phyloP scores from a whole-genome alignment of 331 rosid genomes.

The Pyracantha coccinea region DNA sequence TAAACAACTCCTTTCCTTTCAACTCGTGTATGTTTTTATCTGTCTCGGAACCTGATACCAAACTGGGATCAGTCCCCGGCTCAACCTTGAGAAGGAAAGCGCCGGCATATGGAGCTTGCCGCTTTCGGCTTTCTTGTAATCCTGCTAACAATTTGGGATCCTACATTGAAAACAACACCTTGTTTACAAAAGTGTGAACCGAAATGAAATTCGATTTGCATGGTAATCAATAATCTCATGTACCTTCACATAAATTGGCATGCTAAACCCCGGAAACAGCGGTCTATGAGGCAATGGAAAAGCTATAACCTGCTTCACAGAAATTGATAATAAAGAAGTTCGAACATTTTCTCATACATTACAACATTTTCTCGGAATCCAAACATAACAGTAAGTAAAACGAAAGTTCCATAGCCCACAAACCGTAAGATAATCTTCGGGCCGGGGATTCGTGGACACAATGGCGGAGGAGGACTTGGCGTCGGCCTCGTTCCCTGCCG shows the following conservation, averaged over 20 bases:
- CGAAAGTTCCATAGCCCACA: constrained; percentile 14
- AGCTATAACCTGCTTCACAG: constrained; percentile 74
- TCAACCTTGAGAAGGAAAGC: constrained; percentile 93
- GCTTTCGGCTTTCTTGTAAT: constrained; percentile 74
- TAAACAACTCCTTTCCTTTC: constrained; percentile 71
- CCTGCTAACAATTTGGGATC: constrained; percentile 86
- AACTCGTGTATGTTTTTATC: constrained; percentile 60
- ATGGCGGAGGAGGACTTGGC: constrained; percentile 61
- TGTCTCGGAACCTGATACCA: constrained; percentile 57
- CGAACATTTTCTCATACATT: background rate
- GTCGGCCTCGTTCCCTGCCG: constrained; percentile 29
- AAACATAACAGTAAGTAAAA: background rate
- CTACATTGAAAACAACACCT: constrained; percentile 32
- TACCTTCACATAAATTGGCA: constrained; percentile 97
- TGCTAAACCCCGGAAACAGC: constrained; percentile 92
- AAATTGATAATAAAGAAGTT: background rate
- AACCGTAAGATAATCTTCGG: constrained; percentile 86
- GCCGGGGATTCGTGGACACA: constrained; percentile 66
- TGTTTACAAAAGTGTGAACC: background rate
- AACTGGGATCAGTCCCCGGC: constrained; percentile 58
- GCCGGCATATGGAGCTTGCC: constrained; percentile 97
- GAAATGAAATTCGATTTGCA: background rate
- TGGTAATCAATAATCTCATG: background rate
- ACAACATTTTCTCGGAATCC: background rate
- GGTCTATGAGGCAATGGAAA: constrained; percentile 92